Evolutionary conservation across 2,329 filamentous ascomycete genomes (phyloP).

Genomic region (Xylariaceae sp.): DNA sequence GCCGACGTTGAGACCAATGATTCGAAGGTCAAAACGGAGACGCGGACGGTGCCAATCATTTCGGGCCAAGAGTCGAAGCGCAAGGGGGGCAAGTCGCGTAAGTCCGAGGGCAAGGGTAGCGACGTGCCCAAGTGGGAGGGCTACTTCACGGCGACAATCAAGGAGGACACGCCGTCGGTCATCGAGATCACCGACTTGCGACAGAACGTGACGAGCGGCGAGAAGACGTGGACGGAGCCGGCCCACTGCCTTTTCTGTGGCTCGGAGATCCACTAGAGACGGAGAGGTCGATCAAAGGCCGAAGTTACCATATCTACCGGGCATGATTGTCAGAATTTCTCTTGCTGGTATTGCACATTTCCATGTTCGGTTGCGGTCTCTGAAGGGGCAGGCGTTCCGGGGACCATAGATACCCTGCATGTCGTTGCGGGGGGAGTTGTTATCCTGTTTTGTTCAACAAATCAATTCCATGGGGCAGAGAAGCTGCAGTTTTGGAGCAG

Average conservation of each 20-base stretch:
- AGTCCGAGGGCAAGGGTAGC: slow-evolving; percentile 31
- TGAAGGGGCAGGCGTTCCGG: slow-evolving; percentile 20
- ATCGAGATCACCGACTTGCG: slow-evolving; percentile 52
- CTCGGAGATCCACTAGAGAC: slow-evolving; percentile 40
- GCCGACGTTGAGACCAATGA: slow-evolving; percentile 28
- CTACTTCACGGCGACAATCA: slow-evolving; percentile 48
- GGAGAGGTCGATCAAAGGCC: background rate
- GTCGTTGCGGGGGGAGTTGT: slow-evolving; percentile 11
- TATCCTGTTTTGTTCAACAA: too few species aligned
- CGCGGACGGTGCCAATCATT: slow-evolving; percentile 34
- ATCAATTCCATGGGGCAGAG: too few species aligned
- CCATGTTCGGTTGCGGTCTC: background rate
- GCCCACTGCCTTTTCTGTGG: slow-evolving; percentile 49
- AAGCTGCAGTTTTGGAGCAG: too few species aligned
- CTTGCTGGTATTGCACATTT: background rate
- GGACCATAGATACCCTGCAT: slow-evolving; percentile 24
- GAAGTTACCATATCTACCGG: background rate
- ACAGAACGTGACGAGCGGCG: slow-evolving; percentile 42
- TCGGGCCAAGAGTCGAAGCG: slow-evolving; percentile 22
- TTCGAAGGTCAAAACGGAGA: slow-evolving; percentile 27
- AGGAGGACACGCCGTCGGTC: slow-evolving; percentile 44
- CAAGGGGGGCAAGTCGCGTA: slow-evolving; percentile 35
- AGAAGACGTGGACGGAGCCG: slow-evolving; percentile 51
- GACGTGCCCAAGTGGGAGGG: slow-evolving; percentile 44
- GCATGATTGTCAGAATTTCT: background rate